Conservation (phyloP, 768 basidiomycete species). For the Naganishia vishniacii region DNA sequence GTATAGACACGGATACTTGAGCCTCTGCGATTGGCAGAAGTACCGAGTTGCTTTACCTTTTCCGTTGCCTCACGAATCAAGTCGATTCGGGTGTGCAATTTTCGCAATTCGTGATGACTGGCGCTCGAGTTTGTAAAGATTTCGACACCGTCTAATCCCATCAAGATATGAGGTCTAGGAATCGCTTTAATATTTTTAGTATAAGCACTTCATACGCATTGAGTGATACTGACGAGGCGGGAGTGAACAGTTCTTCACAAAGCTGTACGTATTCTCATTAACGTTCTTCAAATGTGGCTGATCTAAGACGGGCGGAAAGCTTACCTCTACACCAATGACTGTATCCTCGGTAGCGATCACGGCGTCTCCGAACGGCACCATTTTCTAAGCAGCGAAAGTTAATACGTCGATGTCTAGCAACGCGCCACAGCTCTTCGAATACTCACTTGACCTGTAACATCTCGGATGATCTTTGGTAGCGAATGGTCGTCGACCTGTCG, state of each 20-base stretch:
- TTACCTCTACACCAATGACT: slow-evolving; percentile 79
- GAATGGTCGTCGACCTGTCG: slow-evolving; percentile 85
- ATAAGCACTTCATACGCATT: not conserved
- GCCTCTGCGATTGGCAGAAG: not conserved
- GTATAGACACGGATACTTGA: not conserved
- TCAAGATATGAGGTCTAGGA: slow-evolving; percentile 83
- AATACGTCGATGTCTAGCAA: slow-evolving; percentile 58
- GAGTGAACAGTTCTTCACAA: slow-evolving; percentile 97
- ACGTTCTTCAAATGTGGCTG: too few species aligned
- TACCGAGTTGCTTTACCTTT: slow-evolving; percentile 58
- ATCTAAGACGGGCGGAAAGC: not conserved
- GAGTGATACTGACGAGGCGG: slow-evolving; percentile 65
- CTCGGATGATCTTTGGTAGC: slow-evolving; percentile 79
- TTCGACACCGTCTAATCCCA: slow-evolving; percentile 98
- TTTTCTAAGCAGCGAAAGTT: slow-evolving; percentile 54
- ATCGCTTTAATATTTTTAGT: not conserved
- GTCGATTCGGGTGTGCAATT: slow-evolving; percentile 82
- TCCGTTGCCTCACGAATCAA: slow-evolving; percentile 93
- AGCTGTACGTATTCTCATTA: slow-evolving; percentile 53
- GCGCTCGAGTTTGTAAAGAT: slow-evolving; percentile 99
- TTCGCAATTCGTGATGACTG: slow-evolving; percentile 97
- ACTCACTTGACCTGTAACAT: slow-evolving; percentile 77
- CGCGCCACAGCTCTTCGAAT: slow-evolving; percentile 86
- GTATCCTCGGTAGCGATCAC: slow-evolving; percentile 90
- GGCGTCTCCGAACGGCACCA: slow-evolving; percentile 92